Percentiles rank a stretch among this genome's conserved stretches.
Evolutionary conservation across 495 filamentous ascomycete genomes (phyloP).

Genomic region (Talaromyces wortmannii): DNA sequence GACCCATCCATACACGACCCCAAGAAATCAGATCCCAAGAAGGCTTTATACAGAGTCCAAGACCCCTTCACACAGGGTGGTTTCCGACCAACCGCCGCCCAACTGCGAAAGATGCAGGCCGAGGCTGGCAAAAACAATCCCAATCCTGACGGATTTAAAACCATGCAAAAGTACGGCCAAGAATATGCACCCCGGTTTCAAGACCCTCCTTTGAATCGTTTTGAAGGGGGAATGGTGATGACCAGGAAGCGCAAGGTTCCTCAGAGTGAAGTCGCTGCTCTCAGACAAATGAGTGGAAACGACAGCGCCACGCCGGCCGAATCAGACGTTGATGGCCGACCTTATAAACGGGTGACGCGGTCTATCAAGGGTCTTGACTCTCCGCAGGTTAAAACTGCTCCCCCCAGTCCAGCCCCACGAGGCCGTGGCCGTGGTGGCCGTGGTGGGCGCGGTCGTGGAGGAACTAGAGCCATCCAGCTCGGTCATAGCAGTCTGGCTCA

Average conservation of each 20-base stretch:
- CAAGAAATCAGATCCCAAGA: constrained; percentile 15
- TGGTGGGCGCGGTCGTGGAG: not conserved
- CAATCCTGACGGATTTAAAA: constrained; percentile 34
- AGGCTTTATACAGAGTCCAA: constrained; percentile 11
- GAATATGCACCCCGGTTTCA: constrained; percentile 29
- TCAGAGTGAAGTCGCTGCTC: constrained; percentile 25
- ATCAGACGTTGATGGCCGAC: constrained; percentile 12
- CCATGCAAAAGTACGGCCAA: constrained; percentile 22
- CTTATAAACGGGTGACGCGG: constrained; percentile 29
- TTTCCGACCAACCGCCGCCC: constrained; percentile 35
- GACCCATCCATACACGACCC: constrained; percentile 8
- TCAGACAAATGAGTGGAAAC: constrained; percentile 22
- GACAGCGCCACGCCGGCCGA: constrained; percentile 22
- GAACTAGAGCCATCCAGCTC: not conserved
- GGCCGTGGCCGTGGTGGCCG: constrained; percentile 46
- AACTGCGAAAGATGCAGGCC: constrained; percentile 28
- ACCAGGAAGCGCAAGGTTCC: constrained; percentile 39
- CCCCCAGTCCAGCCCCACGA: constrained; percentile 8
- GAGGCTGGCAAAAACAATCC: constrained; percentile 23
- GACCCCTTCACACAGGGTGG: constrained; percentile 37
- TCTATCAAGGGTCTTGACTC: constrained; percentile 17
- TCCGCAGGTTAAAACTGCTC: constrained; percentile 12
- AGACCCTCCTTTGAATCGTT: constrained; percentile 43
- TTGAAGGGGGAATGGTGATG: constrained; percentile 41
- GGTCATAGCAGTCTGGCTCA: not conserved